These are phyloP conservation scores for Ochetophila trinervis DNA, from an alignment of 306 rosid species.

Conservation along the genomic window DNA sequence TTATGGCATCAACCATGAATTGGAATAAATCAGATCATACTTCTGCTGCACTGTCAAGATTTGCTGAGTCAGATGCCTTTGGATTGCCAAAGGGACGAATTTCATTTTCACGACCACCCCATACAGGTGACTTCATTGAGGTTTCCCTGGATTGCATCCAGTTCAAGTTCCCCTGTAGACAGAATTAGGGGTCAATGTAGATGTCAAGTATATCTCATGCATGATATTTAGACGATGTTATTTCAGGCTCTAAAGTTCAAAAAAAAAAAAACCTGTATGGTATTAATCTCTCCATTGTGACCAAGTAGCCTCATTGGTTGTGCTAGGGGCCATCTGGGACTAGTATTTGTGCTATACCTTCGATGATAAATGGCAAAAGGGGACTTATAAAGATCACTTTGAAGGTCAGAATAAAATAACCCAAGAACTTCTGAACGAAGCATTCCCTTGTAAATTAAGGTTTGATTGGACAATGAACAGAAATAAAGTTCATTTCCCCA, in stretches of 20 bases:
- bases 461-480: conserved; percentile 97
- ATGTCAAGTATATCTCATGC: not conserved
- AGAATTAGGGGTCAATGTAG: conserved; percentile 27
- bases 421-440: conserved; percentile 98
- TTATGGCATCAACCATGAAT: conserved; percentile 3
- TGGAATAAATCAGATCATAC: conserved; percentile 40
- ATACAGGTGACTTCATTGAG: conserved; percentile 85
- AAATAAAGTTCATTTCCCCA: conserved; percentile 97
- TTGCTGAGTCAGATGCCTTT: conserved; percentile 93
- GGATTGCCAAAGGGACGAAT: conserved; percentile 93
- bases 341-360: conserved; percentile 96
- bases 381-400: conserved; percentile 75
- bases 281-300: conserved; percentile 97
- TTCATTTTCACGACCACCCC: conserved; percentile 95
- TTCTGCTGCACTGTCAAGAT: conserved; percentile 97
- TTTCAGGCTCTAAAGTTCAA: conserved; percentile 25
- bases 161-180: conserved; percentile 84
- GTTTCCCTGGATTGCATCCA: conserved; percentile 99
- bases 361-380: conserved; percentile 98
- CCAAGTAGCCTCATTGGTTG: conserved; percentile 99
- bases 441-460: conserved; percentile 98
- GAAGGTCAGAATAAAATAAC: conserved; percentile 88
- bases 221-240: conserved; percentile 19
- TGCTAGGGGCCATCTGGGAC: conserved; percentile 99
- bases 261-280: conserved; percentile 74